phyloP scores from a whole-genome alignment of 106 monocot species.

The Allium fistulosum region DNA sequence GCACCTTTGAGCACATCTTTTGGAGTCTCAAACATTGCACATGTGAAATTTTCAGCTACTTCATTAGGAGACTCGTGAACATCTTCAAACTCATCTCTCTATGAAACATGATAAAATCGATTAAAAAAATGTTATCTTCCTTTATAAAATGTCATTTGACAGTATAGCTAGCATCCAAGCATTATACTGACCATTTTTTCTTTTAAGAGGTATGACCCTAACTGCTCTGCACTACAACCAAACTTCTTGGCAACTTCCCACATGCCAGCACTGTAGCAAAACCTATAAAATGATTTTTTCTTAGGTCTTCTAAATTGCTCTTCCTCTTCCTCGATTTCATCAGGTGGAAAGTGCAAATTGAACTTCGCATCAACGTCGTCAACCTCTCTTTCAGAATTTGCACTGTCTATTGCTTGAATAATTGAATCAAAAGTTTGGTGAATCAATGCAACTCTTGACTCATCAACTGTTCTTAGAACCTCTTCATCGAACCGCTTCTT shows the following conservation, averaged over 20 bases:
- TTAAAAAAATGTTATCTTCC: constrained; percentile 3
- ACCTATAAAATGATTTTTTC: constrained; percentile 78
- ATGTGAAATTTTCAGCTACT: constrained; percentile 85
- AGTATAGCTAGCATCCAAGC: background rate
- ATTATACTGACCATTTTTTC: constrained; percentile 32
- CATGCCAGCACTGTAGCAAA: constrained; percentile 77
- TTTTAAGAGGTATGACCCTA: constrained; percentile 54
- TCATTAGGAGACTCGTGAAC: constrained; percentile 81
- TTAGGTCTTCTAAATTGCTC: constrained; percentile 93
- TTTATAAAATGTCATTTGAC: background rate
- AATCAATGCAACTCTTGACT: constrained; percentile 57
- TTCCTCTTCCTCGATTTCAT: constrained; percentile 79
- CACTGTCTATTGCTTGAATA: constrained; percentile 56
- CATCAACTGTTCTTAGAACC: constrained; percentile 70
- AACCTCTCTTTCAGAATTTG: constrained; percentile 84
- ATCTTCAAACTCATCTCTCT: constrained; percentile 73
- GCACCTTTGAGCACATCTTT: constrained; percentile 96
- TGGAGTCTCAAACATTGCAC: constrained; percentile 80
- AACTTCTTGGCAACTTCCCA: constrained; percentile 96
- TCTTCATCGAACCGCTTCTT: constrained; percentile 88
- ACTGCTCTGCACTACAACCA: constrained; percentile 73
- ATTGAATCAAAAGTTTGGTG: constrained; percentile 60
- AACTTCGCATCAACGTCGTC: constrained; percentile 98
- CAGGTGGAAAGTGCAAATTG: constrained; percentile 93
- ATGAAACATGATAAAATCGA: background rate